These are phyloP conservation scores for Hygrophila difformis DNA, from an alignment of 257 asterid species.

Conservation along the genomic window DNA sequence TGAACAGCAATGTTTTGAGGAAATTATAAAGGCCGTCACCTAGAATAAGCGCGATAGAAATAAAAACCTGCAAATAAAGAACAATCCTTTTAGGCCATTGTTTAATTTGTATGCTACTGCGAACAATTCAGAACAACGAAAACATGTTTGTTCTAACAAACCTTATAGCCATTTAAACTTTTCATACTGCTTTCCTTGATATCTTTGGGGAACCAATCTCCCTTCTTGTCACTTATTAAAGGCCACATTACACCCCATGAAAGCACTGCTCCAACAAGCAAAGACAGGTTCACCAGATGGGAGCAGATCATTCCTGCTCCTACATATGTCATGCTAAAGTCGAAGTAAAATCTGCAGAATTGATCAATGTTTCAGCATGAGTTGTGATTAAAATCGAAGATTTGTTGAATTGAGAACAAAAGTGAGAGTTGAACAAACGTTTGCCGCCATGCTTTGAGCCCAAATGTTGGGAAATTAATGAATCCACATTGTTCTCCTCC, in stretches of 20 bases:
- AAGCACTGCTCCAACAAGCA: constrained; percentile 43
- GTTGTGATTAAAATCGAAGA: not conserved
- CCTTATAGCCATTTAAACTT: constrained; percentile 49
- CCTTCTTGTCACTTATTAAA: constrained; percentile 27
- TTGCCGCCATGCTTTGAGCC: constrained; percentile 48
- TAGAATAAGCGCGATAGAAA: constrained; percentile 31
- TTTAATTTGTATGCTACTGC: no score
- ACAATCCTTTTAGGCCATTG: not conserved
- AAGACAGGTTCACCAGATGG: constrained; percentile 43
- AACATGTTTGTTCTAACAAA: not conserved
- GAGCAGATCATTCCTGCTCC: constrained; percentile 59
- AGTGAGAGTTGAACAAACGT: constrained; percentile 20
- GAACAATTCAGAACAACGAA: not conserved
- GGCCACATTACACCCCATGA: constrained; percentile 62
- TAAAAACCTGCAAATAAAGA: constrained; percentile 18
- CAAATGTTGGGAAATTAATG: constrained; percentile 42
- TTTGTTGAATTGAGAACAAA: not conserved
- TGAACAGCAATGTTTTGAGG: constrained; percentile 21
- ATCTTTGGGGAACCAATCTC: constrained; percentile 32
- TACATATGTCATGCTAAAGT: constrained; percentile 41
- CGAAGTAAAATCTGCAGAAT: constrained; percentile 36
- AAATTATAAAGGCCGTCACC: constrained; percentile 33
- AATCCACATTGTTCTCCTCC: constrained; percentile 50
- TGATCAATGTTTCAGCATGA: not conserved
- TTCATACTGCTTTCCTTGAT: constrained; percentile 37